Evolutionary conservation across 176 grass and related monocot genomes (phyloP).

Genomic region (Typha latifolia): DNA sequence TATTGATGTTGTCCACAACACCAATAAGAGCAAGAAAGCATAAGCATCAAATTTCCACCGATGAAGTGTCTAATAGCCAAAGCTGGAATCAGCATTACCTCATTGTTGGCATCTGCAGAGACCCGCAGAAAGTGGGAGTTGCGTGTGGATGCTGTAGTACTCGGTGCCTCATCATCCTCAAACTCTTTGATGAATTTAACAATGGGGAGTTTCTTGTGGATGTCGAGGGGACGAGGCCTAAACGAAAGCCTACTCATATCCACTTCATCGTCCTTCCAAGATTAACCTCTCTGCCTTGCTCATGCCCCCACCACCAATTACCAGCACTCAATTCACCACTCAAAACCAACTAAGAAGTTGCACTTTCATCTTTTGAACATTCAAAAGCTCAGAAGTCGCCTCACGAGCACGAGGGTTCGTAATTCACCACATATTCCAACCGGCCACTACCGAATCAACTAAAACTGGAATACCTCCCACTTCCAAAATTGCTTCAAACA

Average conservation of each 20-base stretch:
- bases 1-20: no score
- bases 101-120: not conserved
- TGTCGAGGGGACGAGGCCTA: slow-evolving; percentile 93
- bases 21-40: no score
- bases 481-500: not conserved
- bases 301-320: not conserved
- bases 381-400: not conserved
- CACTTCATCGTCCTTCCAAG: slow-evolving; percentile 1
- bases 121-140: not conserved
- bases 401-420: not conserved
- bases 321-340: not conserved
- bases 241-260: slow-evolving; percentile 94
- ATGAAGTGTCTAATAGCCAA: no score
- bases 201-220: slow-evolving; percentile 95
- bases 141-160: slow-evolving; percentile 16
- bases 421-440: not conserved
- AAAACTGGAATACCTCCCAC: not conserved
- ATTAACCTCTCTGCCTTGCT: not conserved
- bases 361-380: not conserved
- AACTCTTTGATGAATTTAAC: slow-evolving; percentile 79
- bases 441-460: not conserved
- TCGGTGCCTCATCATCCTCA: slow-evolving; percentile 69
- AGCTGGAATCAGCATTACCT: not conserved
- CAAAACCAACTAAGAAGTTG: not conserved
- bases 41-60: no score